These are phyloP conservation scores for Euphorbia lathyris DNA, from an alignment of 345 rosid genomes.

Conservation along the genomic window DNA sequence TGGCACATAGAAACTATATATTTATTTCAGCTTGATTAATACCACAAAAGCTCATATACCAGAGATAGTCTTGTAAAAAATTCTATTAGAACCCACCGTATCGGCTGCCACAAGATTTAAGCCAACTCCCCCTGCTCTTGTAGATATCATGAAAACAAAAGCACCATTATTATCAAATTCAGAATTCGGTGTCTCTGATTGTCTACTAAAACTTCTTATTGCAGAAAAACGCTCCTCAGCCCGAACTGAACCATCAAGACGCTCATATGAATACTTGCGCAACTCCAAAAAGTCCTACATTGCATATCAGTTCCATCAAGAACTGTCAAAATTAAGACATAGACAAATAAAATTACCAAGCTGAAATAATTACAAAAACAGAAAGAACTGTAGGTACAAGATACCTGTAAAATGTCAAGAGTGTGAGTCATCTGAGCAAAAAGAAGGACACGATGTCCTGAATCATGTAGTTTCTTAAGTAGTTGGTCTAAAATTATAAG, in stretches of 20 bases:
- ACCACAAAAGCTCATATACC: neutral
- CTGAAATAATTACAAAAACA: constrained; percentile 6
- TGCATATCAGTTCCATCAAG: constrained; percentile 9
- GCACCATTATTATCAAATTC: constrained; percentile 45
- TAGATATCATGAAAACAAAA: constrained; percentile 84
- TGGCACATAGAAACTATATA: neutral
- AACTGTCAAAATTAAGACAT: neutral
- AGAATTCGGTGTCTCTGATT: constrained; percentile 28
- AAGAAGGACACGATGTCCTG: constrained; percentile 81
- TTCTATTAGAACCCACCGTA: constrained; percentile 48
- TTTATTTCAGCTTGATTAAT: neutral
- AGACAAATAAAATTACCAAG: neutral
- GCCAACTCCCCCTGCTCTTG: constrained; percentile 97
- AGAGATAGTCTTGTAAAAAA: neutral
- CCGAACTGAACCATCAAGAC: constrained; percentile 93
- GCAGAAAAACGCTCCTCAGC: constrained; percentile 96
- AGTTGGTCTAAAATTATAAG: constrained; percentile 70
- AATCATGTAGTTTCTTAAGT: constrained; percentile 53
- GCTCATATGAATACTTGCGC: constrained; percentile 76
- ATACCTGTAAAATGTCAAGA: constrained; percentile 87
- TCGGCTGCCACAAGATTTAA: constrained; percentile 94
- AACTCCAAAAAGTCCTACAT: constrained; percentile 81
- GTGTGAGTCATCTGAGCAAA: constrained; percentile 93
- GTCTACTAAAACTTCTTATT: constrained; percentile 67
- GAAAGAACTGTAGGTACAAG: neutral